Conservation (phyloP, 1,284 basidiomycete genomes). For the Ustilago cynodontis region DNA sequence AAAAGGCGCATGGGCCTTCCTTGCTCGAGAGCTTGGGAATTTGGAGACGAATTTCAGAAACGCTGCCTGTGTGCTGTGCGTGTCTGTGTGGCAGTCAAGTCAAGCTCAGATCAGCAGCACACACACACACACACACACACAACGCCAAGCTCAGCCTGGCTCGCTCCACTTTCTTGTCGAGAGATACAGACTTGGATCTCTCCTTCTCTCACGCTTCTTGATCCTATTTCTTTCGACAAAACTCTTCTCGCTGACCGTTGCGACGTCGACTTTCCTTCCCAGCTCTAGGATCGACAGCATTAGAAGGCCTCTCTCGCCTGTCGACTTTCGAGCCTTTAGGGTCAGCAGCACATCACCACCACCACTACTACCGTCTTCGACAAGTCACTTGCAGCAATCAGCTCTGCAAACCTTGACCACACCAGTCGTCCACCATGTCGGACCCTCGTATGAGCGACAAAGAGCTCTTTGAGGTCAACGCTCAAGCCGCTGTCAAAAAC, state of each 20-base stretch:
- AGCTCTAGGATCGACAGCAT: not conserved
- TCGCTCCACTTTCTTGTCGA: constrained; percentile 10
- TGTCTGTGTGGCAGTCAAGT: not conserved
- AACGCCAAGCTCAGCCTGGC: constrained; percentile 8
- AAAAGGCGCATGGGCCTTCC: constrained; percentile 1
- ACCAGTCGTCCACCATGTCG: constrained; percentile 54
- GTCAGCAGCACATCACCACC: not conserved
- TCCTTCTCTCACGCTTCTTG: not conserved
- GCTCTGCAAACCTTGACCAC: not conserved
- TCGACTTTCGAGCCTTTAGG: not conserved
- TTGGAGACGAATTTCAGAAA: not conserved
- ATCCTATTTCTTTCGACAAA: not conserved
- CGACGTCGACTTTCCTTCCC: not conserved
- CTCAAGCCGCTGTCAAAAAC: constrained; percentile 79
- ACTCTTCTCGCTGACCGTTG: too few relatives aligned
- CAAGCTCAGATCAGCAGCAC: constrained; percentile 15
- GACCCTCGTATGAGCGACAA: constrained; percentile 74
- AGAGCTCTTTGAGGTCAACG: constrained; percentile 85
- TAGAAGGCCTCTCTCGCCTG: too few relatives aligned
- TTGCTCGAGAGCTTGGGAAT: not conserved
- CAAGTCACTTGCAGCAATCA: not conserved
- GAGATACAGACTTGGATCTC: not conserved
- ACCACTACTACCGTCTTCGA: not conserved
- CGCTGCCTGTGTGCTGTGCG: not conserved
- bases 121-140: too few relatives aligned